Conservation (phyloP, 2,329 filamentous ascomycete species). For the Colletotrichum chlorophyti region DNA sequence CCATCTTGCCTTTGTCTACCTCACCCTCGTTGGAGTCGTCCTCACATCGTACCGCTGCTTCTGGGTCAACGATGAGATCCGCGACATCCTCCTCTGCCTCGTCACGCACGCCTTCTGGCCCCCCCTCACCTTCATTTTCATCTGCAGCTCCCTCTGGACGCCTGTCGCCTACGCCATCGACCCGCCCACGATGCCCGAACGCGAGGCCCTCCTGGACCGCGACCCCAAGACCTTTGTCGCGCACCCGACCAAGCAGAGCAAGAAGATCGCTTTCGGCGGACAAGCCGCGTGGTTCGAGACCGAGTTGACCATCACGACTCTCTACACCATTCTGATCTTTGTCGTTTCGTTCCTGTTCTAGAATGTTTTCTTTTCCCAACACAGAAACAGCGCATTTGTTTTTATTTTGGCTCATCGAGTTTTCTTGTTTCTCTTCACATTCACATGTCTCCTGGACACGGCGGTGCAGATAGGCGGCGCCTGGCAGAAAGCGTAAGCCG, state of each 20-base stretch:
- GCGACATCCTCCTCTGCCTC: constrained; percentile 55
- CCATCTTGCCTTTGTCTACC: constrained; percentile 61
- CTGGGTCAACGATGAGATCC: constrained; percentile 42
- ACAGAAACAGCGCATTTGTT: background rate
- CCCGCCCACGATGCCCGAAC: constrained; percentile 63
- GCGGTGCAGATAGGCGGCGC: constrained; percentile 14
- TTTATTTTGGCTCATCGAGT: background rate
- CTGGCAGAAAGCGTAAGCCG: too few relatives aligned
- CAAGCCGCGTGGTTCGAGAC: constrained; percentile 63
- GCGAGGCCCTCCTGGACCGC: constrained; percentile 61
- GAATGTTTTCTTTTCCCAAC: background rate
- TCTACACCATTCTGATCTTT: constrained; percentile 58
- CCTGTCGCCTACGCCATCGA: constrained; percentile 67
- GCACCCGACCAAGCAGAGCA: constrained; percentile 55
- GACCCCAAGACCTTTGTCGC: constrained; percentile 63
- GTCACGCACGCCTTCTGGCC: constrained; percentile 69
- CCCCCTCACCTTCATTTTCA: constrained; percentile 63
- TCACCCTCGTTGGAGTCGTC: constrained; percentile 57
- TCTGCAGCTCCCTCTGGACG: constrained; percentile 62
- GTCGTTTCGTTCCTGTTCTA: constrained; percentile 47
- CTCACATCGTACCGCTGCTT: constrained; percentile 59
- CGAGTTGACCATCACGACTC: constrained; percentile 58
- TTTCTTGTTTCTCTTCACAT: background rate
- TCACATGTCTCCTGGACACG: background rate
- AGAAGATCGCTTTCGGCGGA: constrained; percentile 61